Conservation (phyloP, 2,329 filamentous ascomycete species). For the Helotiales sp. region DNA sequence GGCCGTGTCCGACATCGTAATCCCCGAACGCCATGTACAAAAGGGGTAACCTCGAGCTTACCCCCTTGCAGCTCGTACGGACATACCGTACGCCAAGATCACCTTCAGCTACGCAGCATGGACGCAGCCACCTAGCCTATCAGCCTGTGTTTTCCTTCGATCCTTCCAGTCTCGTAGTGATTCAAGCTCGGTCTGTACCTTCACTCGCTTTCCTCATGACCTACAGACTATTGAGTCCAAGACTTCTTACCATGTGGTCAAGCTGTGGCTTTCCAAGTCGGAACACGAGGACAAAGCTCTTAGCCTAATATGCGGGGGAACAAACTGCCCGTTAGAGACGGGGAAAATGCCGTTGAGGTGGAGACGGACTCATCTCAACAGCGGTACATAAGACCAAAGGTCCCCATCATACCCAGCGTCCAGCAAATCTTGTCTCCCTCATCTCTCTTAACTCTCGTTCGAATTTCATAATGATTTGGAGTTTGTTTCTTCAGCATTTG, state of each 20-base stretch:
- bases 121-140: neutral
- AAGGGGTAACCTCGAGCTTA: neutral
- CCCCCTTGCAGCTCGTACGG: neutral
- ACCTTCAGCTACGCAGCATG: neutral
- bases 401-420: neutral
- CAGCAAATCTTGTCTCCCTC: neutral
- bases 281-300: neutral
- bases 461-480: neutral
- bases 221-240: neutral
- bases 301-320: neutral
- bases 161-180: neutral
- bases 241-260: neutral
- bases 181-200: neutral
- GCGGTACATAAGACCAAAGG: neutral
- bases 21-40: too few relatives aligned
- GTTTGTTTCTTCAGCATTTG: constrained; percentile 4
- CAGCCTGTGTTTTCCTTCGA: neutral
- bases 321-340: neutral
- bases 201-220: neutral
- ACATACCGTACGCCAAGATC: neutral
- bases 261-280: neutral
- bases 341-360: neutral
- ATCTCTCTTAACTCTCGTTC: neutral
- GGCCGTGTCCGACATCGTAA: too few relatives aligned
- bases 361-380: neutral